phyloP scores from a whole-genome alignment of 768 basidiomycete genomes.

The Inosperma sp. region DNA sequence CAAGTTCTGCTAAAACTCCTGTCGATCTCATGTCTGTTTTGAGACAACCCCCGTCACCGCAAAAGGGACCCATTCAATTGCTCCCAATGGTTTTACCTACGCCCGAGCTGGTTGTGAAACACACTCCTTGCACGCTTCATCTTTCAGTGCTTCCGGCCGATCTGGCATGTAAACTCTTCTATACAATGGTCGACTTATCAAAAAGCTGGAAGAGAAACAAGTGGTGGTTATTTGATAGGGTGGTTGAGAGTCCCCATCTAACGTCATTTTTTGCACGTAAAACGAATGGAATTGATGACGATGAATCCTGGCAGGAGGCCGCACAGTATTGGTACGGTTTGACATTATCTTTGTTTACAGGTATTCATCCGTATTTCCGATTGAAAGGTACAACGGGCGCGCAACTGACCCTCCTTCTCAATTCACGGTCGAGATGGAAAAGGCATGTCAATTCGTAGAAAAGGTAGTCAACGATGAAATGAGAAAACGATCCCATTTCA shows the following conservation, averaged over 20 bases:
- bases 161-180: constrained; percentile 70
- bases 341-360: neutral
- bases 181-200: constrained; percentile 62
- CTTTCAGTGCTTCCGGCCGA: constrained; percentile 64
- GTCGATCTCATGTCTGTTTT: constrained; percentile 55
- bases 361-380: neutral
- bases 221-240: constrained; percentile 80
- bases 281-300: constrained; percentile 38
- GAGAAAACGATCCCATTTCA: constrained; percentile 52
- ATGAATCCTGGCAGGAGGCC: constrained; percentile 61
- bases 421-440: constrained; percentile 72
- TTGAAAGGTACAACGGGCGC: constrained; percentile 73
- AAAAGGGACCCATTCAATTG: constrained; percentile 35
- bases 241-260: constrained; percentile 83
- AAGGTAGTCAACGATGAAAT: constrained; percentile 67
- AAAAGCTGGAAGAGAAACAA: constrained; percentile 64
- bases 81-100: constrained; percentile 61
- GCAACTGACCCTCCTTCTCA: constrained; percentile 47
- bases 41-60: constrained; percentile 42
- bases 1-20: constrained; percentile 25
- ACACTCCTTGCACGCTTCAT: constrained; percentile 77
- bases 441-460: constrained; percentile 70
- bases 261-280: constrained; percentile 70
- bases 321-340: constrained; percentile 67
- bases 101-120: constrained; percentile 57